Percentiles rank a stretch among this genome's conserved stretches.
Conservation (phyloP, 306 rosid species). For the Acacia acuminata region DNA sequence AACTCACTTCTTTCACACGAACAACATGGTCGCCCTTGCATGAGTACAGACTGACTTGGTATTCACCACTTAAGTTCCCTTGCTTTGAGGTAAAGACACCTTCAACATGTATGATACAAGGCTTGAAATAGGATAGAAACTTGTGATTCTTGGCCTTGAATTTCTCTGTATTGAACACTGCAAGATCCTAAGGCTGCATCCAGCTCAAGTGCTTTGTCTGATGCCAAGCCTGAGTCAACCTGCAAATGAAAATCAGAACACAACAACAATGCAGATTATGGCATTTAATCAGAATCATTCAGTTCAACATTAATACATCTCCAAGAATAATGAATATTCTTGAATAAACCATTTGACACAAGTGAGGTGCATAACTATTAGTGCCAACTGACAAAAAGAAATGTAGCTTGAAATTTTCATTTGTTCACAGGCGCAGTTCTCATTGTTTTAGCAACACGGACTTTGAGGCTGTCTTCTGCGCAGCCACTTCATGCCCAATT, state of each 20-base stretch:
- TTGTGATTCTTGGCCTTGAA: constrained; percentile 86
- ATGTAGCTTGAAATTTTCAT: not conserved
- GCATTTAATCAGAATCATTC: not conserved
- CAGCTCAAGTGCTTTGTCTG: constrained; percentile 89
- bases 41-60: too few species aligned
- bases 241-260: constrained; percentile 37
- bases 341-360: constrained; percentile 20
- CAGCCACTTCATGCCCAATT: not conserved
- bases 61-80: too few species aligned
- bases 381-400: not conserved
- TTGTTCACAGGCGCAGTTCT: not conserved
- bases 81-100: too few species aligned
- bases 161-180: constrained; percentile 87
- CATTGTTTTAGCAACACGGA: not conserved
- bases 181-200: constrained; percentile 91
- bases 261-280: constrained; percentile 23
- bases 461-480: not conserved
- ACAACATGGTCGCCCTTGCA: too few species aligned
- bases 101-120: constrained; percentile 89
- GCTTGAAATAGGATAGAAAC: constrained; percentile 85
- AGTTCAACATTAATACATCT: not conserved
- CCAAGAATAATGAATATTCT: not conserved
- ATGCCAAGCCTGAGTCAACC: constrained; percentile 83
- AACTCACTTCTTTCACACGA: too few species aligned
- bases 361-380: constrained; percentile 2